Conservation (phyloP, 768 basidiomycete species). For the Gloeostereum incarnatum region DNA sequence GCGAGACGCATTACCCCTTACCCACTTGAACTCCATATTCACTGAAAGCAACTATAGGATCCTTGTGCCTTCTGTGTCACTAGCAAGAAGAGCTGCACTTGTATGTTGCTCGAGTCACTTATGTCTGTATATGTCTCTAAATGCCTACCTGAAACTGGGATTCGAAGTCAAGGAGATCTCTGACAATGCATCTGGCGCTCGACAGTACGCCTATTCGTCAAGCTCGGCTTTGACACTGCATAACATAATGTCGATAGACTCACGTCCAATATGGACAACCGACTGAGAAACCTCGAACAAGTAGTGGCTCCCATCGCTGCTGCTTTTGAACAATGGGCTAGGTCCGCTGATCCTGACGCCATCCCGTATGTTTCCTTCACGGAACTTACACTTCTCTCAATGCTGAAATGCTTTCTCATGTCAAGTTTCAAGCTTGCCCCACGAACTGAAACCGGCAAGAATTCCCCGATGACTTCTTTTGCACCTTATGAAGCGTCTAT, state of each 20-base stretch:
- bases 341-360: constrained; percentile 3
- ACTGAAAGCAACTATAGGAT: constrained; percentile 4
- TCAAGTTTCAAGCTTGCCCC: background rate
- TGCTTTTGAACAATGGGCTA: constrained; percentile 10
- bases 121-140: too few relatives aligned
- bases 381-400: too few relatives aligned
- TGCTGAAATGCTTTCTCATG: too few relatives aligned
- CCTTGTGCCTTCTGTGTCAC: constrained; percentile 12
- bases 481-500: constrained; percentile 5
- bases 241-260: constrained; percentile 6
- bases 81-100: constrained; percentile 11
- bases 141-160: too few relatives aligned
- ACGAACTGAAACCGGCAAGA: background rate
- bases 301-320: constrained; percentile 9
- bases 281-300: constrained; percentile 10
- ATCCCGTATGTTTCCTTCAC: too few relatives aligned
- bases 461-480: background rate
- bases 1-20: background rate
- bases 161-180: constrained; percentile 13
- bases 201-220: constrained; percentile 8
- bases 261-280: constrained; percentile 7
- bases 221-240: background rate
- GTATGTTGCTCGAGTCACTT: constrained; percentile 3
- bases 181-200: constrained; percentile 11
- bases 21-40: background rate